A percentile compares a stretch with the other conserved stretches of the same genome.
Evolutionary conservation across 2,329 filamentous ascomycete species (phyloP).

Genomic region (Pseudovirgaria hyperparasitica): DNA sequence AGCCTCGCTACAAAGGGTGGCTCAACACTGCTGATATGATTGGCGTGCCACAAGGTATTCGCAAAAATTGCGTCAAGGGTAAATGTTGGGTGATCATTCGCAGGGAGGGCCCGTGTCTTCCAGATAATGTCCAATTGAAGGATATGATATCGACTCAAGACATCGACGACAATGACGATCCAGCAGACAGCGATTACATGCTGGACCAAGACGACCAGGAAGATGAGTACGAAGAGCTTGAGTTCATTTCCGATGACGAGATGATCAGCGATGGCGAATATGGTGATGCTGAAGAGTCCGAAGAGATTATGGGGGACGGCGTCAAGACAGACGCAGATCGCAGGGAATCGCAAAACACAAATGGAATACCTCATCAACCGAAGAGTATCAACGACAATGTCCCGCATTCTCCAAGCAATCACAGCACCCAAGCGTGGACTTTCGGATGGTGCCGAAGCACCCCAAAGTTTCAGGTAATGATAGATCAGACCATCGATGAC

Average conservation of each 20-base stretch:
- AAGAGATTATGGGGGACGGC: not conserved
- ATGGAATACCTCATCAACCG: not conserved
- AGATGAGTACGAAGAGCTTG: conserved; percentile 2
- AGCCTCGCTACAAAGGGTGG: conserved; percentile 5
- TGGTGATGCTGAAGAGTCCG: not conserved
- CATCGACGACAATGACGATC: conserved; percentile 1
- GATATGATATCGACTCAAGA: conserved; percentile 1
- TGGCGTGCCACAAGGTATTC: conserved; percentile 2
- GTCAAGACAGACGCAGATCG: conserved; percentile 1
- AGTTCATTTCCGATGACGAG: conserved; percentile 3
- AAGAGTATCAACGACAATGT: conserved; percentile 1
- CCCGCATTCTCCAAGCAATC: conserved; percentile 2
- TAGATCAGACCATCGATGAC: not conserved
- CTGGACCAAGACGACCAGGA: conserved; percentile 1
- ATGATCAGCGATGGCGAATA: conserved; percentile 1
- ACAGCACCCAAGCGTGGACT: not conserved
- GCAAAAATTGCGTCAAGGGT: conserved; percentile 3
- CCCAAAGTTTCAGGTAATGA: not conserved
- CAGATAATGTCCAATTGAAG: conserved; percentile 1
- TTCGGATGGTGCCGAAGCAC: not conserved
- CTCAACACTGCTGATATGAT: conserved; percentile 1
- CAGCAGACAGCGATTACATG: conserved; percentile 1
- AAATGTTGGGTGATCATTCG: not conserved
- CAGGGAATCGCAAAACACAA: not conserved
- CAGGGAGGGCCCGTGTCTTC: not conserved